phyloP scores from a whole-genome alignment of 768 basidiomycete genomes.

The Mycena haematopus region DNA sequence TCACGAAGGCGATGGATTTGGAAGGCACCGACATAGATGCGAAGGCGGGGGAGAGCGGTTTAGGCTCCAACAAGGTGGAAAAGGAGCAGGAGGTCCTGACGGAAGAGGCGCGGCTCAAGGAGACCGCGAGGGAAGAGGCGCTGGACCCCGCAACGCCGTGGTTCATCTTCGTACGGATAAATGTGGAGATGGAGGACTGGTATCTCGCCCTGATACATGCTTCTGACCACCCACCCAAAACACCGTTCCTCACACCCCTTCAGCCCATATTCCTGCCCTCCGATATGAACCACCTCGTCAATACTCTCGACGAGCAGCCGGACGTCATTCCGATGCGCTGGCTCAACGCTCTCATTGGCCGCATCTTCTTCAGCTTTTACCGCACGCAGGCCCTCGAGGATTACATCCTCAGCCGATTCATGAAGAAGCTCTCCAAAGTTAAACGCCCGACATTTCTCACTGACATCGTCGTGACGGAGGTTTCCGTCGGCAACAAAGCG shows the following conservation, averaged over 20 bases:
- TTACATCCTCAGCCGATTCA: slow-evolving; percentile 84
- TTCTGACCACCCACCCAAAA: slow-evolving; percentile 65
- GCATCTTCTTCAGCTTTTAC: slow-evolving; percentile 92
- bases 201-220: slow-evolving; percentile 83
- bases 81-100: slow-evolving; percentile 43
- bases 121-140: slow-evolving; percentile 57
- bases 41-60: slow-evolving; percentile 36
- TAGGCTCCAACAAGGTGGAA: slow-evolving; percentile 40
- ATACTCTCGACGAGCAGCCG: slow-evolving; percentile 89
- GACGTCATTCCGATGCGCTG: slow-evolving; percentile 98
- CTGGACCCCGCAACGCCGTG: slow-evolving; percentile 69
- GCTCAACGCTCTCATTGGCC: slow-evolving; percentile 93
- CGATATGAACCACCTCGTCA: slow-evolving; percentile 85
- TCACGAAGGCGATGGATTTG: slow-evolving; percentile 59
- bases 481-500: slow-evolving; percentile 82
- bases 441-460: slow-evolving; percentile 87
- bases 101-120: slow-evolving; percentile 49
- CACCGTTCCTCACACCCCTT: slow-evolving; percentile 65
- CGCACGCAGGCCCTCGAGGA: slow-evolving; percentile 82
- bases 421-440: slow-evolving; percentile 93
- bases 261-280: slow-evolving; percentile 69
- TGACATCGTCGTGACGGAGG: slow-evolving; percentile 86
- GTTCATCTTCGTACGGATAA: slow-evolving; percentile 92
- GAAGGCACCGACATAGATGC: slow-evolving; percentile 42
- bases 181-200: slow-evolving; percentile 98